Percentiles rank a stretch among this genome's conserved stretches.
These are phyloP conservation scores for Tylopilus intermedius DNA, from an alignment of 768 basidiomycete genomes.

Conservation along the genomic window DNA sequence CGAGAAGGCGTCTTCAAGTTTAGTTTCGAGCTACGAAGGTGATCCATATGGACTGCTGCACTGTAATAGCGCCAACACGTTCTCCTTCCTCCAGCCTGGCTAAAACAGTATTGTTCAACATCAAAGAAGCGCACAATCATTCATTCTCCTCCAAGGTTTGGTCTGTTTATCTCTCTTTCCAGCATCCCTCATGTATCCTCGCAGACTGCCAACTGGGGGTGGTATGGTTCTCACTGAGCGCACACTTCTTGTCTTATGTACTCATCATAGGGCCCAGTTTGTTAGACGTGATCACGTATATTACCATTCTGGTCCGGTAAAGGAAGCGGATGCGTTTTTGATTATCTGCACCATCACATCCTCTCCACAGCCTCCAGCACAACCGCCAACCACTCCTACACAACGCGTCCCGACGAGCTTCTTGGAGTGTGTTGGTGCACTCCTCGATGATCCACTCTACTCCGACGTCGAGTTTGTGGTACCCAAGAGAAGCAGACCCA, in stretches of 20 bases:
- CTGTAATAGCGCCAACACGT: not conserved
- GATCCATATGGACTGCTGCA: not conserved
- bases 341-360: conserved; percentile 77
- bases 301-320: conserved; percentile 50
- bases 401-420: conserved; percentile 62
- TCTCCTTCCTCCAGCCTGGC: conserved; percentile 27
- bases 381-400: conserved; percentile 39
- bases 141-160: conserved; percentile 68
- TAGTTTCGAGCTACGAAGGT: conserved; percentile 77
- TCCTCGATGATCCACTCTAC: conserved; percentile 78
- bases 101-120: conserved; percentile 51
- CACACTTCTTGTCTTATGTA: conserved; percentile 1
- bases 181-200: conserved; percentile 8
- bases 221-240: conserved; percentile 39
- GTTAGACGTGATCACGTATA: conserved; percentile 67
- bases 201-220: conserved; percentile 85
- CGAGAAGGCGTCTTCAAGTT: conserved; percentile 84
- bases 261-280: conserved; percentile 62
- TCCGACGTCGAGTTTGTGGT: conserved; percentile 82
- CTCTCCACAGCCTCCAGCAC: conserved; percentile 48
- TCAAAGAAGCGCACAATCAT: conserved; percentile 79
- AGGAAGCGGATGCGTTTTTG: conserved; percentile 61
- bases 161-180: not conserved
- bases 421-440: conserved; percentile 63
- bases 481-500: conserved; percentile 40